Conservation (phyloP, 805 yeast species). For the Ogataea minuta region DNA sequence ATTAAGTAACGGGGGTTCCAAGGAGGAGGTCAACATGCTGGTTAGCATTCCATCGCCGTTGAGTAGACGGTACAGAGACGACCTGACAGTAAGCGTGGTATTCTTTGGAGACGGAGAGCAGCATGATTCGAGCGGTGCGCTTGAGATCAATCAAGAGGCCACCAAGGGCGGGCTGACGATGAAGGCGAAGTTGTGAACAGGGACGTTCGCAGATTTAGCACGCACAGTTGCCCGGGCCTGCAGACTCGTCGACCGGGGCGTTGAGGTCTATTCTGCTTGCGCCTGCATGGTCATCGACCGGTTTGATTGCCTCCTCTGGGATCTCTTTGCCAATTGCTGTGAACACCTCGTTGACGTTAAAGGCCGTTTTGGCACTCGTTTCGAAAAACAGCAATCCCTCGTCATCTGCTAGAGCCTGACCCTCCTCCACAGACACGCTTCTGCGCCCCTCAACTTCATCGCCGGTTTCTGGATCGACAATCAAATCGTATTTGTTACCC, state of each 20-base stretch:
- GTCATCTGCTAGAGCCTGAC: constrained; percentile 82
- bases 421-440: constrained; percentile 84
- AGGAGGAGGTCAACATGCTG: constrained; percentile 83
- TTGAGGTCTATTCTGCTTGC: constrained; percentile 37
- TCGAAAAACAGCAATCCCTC: constrained; percentile 89
- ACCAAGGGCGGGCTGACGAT: constrained; percentile 51
- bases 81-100: constrained; percentile 91
- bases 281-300: constrained; percentile 16
- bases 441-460: constrained; percentile 54
- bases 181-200: constrained; percentile 5
- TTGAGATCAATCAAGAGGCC: constrained; percentile 56
- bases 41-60: constrained; percentile 89
- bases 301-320: constrained; percentile 43
- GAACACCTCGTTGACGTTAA: constrained; percentile 88
- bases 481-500: constrained; percentile 87
- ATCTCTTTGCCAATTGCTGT: constrained; percentile 85
- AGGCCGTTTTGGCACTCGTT: constrained; percentile 89
- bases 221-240: constrained; percentile 31
- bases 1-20: constrained; percentile 77
- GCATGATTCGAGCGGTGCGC: constrained; percentile 41
- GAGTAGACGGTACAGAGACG: constrained; percentile 91
- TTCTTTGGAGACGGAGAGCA: constrained; percentile 69
- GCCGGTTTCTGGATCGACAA: constrained; percentile 48
- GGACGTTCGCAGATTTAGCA: constrained; percentile 25
- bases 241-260: constrained; percentile 30